phyloP scores from a whole-genome alignment of 768 basidiomycete genomes.

The Tulasnella sp. region DNA sequence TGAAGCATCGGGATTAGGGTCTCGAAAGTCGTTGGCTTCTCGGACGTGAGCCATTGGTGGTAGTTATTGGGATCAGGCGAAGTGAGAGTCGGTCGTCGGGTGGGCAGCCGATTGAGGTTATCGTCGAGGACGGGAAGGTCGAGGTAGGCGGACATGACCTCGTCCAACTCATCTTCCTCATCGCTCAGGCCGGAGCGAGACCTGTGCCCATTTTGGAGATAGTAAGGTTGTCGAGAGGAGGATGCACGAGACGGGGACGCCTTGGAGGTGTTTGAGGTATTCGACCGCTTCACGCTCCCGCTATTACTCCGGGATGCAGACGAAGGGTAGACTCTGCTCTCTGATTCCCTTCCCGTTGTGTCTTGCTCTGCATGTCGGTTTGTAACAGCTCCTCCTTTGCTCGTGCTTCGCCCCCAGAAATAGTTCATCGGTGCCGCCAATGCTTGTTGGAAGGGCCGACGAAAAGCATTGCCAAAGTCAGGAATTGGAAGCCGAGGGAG shows the following conservation, averaged over 20 bases:
- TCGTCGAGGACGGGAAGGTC: not conserved
- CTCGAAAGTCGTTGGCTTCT: not conserved
- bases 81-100: not conserved
- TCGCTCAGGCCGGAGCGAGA: not conserved
- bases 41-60: not conserved
- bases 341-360: not conserved
- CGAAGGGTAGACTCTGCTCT: not conserved
- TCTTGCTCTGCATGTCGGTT: not conserved
- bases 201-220: not conserved
- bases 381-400: not conserved
- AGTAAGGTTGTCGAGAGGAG: not conserved
- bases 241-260: not conserved
- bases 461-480: not conserved
- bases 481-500: conserved; percentile 10
- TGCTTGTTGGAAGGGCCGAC: not conserved
- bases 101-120: not conserved
- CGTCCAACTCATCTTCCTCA: not conserved
- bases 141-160: not conserved
- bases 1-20: conserved; percentile 1
- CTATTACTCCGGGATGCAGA: not conserved
- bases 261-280: not conserved
- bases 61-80: conserved; percentile 3
- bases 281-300: not conserved
- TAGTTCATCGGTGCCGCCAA: not conserved
- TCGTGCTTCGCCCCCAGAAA: not conserved